Evolutionary conservation across 2,329 filamentous ascomycete genomes (phyloP), one percentile per base, ranked within the genome.

Genomic region (Elsinoe australis): DNA sequence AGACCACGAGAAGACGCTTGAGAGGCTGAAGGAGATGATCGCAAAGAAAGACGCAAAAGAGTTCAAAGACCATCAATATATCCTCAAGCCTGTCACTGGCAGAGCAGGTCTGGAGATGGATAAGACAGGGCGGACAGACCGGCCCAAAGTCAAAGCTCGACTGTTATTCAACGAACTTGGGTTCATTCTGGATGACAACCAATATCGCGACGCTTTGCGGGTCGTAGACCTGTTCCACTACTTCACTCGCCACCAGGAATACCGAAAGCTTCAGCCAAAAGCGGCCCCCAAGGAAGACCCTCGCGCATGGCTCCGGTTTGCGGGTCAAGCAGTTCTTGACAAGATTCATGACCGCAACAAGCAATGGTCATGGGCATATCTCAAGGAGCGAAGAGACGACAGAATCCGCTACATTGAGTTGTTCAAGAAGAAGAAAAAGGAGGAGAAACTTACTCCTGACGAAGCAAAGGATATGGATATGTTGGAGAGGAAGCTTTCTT

Each of bases 141-240:
- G 78, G 12, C 86, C 92, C 2, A 92, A 90, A 60, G 82, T 92
- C 70, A 96, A 95, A 66, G 87, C 89, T 21, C 85, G 85, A 31
- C 69, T 98, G 14, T 70, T 96, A 1, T 99, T 99, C 58, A 90
- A 99, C 61, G 94, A 99, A 61, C 89, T 99, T 51, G 92, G 94
- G 44, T 83, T 99, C 54, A 86, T 96, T n/a, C 76, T 99, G 24
- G 94, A 99, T 57, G 90, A 98, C 55, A 80, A 95, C 55, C 92
- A 99, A 64, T 99, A 99, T 62, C 85, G 94, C 22, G 92, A 99
- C 67, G 87, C 84, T 4, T 70, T 99, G 51, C 98, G 98, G 92
- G 85, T 99, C 72, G 85, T 96, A 1, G 92, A 99, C 62, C 73
- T 96, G 2, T 98, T 99, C 71, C 92, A 98, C 65, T 96, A 95